phyloP scores from a whole-genome alignment of 331 rosid species.

The Arachis monticola region DNA sequence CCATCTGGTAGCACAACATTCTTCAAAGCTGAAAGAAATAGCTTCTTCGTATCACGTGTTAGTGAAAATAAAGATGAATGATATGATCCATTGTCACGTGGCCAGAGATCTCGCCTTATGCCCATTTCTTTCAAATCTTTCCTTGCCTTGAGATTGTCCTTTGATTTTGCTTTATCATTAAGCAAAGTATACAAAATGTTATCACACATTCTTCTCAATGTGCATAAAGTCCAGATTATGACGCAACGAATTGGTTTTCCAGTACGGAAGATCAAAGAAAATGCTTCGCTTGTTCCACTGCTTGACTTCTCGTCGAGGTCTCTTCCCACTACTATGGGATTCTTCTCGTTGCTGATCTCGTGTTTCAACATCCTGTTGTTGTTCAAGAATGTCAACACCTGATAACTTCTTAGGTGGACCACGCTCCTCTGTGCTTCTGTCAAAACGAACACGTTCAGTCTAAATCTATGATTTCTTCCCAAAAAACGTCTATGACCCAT shows the following conservation, averaged over 20 bases:
- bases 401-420: background rate
- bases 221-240: background rate
- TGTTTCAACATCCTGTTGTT: no score
- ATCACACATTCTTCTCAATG: background rate
- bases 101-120: background rate
- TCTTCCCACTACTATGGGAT: background rate
- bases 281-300: background rate
- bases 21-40: no score
- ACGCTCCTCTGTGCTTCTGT: background rate
- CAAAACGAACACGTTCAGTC: background rate
- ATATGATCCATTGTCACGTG: background rate
- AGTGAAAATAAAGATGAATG: background rate
- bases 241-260: background rate
- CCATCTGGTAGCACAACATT: no score
- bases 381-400: background rate
- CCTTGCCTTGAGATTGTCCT: background rate
- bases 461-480: background rate
- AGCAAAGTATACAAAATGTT: background rate
- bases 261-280: background rate
- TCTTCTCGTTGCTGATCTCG: background rate
- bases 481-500: background rate
- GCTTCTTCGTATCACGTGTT: no score
- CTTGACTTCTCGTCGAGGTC: background rate
- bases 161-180: background rate
- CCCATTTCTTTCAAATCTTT: background rate